Evolutionary conservation across 176 grass and related monocot species (phyloP).

Genomic region (Saccharum spontaneum): DNA sequence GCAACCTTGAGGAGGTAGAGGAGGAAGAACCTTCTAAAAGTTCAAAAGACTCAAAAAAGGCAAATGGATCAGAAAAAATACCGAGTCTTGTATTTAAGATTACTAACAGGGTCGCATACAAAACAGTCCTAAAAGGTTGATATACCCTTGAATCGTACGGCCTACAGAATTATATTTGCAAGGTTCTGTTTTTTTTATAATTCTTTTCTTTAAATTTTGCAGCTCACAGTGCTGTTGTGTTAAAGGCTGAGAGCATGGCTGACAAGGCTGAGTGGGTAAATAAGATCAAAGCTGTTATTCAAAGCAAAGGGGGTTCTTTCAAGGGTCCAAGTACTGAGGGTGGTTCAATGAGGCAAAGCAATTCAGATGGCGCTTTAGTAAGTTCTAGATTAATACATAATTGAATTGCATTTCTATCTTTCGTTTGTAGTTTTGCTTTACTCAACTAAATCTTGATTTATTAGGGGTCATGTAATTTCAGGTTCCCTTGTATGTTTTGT

Average conservation of each 20-base stretch:
- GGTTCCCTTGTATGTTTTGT: conserved; percentile 5
- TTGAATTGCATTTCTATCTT: background rate
- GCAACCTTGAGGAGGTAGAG: conserved; percentile 93
- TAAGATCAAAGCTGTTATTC: conserved; percentile 82
- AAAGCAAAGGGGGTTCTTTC: conserved; percentile 62
- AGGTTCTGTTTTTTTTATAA: conserved; percentile 11
- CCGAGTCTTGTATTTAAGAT: conserved; percentile 87
- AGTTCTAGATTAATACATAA: conserved; percentile 37
- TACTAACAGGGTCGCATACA: conserved; percentile 91
- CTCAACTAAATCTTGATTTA: background rate
- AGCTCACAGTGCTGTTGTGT: conserved; percentile 88
- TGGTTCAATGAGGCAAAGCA: conserved; percentile 67
- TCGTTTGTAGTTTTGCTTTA: background rate
- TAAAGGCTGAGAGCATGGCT: conserved; percentile 85
- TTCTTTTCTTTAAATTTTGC: conserved; percentile 21
- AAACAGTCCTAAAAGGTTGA: conserved; percentile 96
- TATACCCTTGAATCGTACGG: background rate
- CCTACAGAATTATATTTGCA: background rate
- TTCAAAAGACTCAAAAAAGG: conserved; percentile 87
- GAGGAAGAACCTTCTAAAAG: conserved; percentile 90
- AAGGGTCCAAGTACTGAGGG: conserved; percentile 68
- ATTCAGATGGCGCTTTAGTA: conserved; percentile 84
- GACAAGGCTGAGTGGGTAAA: conserved; percentile 96
- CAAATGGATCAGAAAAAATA: conserved; percentile 76
- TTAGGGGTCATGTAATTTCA: background rate